phyloP scores from a whole-genome alignment of 345 rosid genomes.

The Iberis pinnata region DNA sequence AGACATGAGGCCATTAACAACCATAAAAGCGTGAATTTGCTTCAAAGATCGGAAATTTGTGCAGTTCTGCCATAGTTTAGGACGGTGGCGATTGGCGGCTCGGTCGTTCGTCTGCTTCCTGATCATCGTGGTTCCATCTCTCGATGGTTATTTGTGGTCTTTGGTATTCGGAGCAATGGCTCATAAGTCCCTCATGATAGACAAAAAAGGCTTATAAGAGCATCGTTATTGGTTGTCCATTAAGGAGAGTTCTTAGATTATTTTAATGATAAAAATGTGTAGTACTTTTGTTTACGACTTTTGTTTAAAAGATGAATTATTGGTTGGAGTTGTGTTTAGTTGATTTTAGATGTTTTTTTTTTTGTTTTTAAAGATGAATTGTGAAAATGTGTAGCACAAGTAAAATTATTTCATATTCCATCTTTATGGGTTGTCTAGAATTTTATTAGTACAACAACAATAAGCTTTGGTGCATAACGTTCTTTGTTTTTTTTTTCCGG shows the following conservation, averaged over 20 bases:
- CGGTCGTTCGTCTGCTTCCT: slow-evolving; percentile 46
- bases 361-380: too few relatives aligned
- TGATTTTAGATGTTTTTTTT: too few relatives aligned
- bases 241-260: too few relatives aligned
- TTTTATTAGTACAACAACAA: background rate
- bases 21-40: slow-evolving; percentile 49
- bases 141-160: background rate
- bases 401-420: background rate
- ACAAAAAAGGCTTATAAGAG: too few relatives aligned
- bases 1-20: slow-evolving; percentile 49
- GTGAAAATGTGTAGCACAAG: too few relatives aligned
- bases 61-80: slow-evolving; percentile 51
- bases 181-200: too few relatives aligned
- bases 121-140: slow-evolving; percentile 32
- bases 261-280: too few relatives aligned
- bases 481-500: background rate
- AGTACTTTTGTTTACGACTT: too few relatives aligned
- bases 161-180: too few relatives aligned
- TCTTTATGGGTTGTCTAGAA: background rate
- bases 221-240: too few relatives aligned
- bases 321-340: too few relatives aligned
- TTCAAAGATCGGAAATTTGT: slow-evolving; percentile 37
- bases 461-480: background rate
- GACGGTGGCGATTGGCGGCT: slow-evolving; percentile 36
- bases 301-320: too few relatives aligned